Conservation (phyloP, 495 filamentous ascomycete genomes). For the Margaritispora aquatica region DNA sequence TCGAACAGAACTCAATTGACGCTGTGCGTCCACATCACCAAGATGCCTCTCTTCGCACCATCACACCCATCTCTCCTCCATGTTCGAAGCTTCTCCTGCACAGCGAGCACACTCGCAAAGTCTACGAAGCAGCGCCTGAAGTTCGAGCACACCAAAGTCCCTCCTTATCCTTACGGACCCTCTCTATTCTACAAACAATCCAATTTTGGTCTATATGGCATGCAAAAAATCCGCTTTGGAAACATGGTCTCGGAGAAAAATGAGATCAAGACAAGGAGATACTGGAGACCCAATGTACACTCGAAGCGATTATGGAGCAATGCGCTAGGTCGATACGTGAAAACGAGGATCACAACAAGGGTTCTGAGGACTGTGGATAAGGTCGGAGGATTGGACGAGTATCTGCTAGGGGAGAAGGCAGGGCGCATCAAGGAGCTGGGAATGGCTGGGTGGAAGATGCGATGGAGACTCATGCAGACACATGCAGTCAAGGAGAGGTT, state of each 20-base stretch:
- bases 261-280: conserved; percentile 76
- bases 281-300: conserved; percentile 86
- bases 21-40: neutral
- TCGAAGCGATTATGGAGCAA: conserved; percentile 68
- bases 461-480: conserved; percentile 81
- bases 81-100: conserved; percentile 22
- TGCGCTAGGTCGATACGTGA: conserved; percentile 56
- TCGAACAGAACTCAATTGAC: neutral
- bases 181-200: conserved; percentile 76
- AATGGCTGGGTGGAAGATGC: conserved; percentile 76
- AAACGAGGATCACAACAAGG: conserved; percentile 66
- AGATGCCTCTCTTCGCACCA: conserved; percentile 18
- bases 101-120: conserved; percentile 28
- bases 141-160: conserved; percentile 36
- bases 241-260: conserved; percentile 78
- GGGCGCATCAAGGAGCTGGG: conserved; percentile 77
- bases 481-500: conserved; percentile 54
- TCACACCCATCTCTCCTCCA: conserved; percentile 16
- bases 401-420: conserved; percentile 70
- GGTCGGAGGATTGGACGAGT: conserved; percentile 82
- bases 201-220: conserved; percentile 81
- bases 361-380: conserved; percentile 85
- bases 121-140: conserved; percentile 30
- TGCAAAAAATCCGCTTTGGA: conserved; percentile 73
- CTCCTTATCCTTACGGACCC: conserved; percentile 82